Conservation (phyloP, 805 yeast genomes). For the Blastobotrys terrestris region DNA sequence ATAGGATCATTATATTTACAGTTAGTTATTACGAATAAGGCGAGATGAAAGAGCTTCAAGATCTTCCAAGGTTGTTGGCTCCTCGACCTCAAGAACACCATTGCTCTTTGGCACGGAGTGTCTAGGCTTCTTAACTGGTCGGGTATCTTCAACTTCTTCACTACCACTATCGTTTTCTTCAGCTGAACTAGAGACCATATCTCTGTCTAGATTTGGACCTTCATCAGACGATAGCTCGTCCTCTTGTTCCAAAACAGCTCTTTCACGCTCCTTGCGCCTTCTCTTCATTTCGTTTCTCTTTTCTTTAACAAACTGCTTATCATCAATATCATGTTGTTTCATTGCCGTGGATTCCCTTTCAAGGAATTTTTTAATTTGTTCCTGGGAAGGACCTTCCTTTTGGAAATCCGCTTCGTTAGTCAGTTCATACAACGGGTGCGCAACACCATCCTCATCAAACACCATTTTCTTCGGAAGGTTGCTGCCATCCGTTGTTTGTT, state of each 20-base stretch:
- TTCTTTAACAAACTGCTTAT: slow-evolving; percentile 67
- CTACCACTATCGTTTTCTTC: slow-evolving; percentile 12
- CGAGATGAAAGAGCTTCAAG: slow-evolving; percentile 57
- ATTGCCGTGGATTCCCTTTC: slow-evolving; percentile 59
- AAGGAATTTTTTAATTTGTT: slow-evolving; percentile 64
- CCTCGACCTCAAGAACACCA: slow-evolving; percentile 64
- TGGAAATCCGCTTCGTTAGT: slow-evolving; percentile 84
- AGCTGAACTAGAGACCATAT: slow-evolving; percentile 9
- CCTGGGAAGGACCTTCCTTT: slow-evolving; percentile 58
- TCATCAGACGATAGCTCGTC: slow-evolving; percentile 25
- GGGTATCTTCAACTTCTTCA: slow-evolving; percentile 27
- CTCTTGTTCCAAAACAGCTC: slow-evolving; percentile 29
- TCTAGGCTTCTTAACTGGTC: slow-evolving; percentile 32
- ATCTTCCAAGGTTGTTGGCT: slow-evolving; percentile 88
- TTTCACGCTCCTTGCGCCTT: slow-evolving; percentile 73
- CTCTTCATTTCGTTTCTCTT: slow-evolving; percentile 86
- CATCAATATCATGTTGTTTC: slow-evolving; percentile 67
- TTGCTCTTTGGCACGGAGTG: slow-evolving; percentile 30
- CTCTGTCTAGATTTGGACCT: slow-evolving; percentile 7
- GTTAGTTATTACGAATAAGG: slow-evolving; percentile 16
- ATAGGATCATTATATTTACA: slow-evolving; percentile 1
- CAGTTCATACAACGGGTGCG: slow-evolving; percentile 88
- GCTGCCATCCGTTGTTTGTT: slow-evolving; percentile 26
- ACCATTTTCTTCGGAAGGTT: slow-evolving; percentile 72
- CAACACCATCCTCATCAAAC: slow-evolving; percentile 91